Evolutionary conservation across 345 rosid genomes (phyloP), one percentile per base, ranked within the genome.

Genomic region (Ceriops tagal): DNA sequence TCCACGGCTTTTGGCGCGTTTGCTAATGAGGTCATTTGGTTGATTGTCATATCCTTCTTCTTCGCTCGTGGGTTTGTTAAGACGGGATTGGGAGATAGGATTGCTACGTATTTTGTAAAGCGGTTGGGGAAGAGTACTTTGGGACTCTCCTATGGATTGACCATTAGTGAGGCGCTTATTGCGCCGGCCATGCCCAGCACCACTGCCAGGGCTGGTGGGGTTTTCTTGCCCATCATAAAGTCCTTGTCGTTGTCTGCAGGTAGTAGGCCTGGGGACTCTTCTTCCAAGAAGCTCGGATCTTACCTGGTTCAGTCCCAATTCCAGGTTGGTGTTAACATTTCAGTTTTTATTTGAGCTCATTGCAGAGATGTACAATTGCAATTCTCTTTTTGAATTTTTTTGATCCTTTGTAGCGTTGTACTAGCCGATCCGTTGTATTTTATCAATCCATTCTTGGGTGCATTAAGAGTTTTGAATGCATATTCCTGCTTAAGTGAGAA

Each of bases 111-210:
- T 78, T 95, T 95, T 37, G 97, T 95, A 3, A 92, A 92, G 76
- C 88, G 98, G 93, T 77, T 87, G 73, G 99, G 99, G 30, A 85
- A 83, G 80, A 95, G 96, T 61, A 95, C 98, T 19, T 65, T 95
- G 68, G 98, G 97, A n/a, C 51, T 95, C 71, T 92, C 97, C 21
- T 95, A 92, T 28, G 99, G 99, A 5, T 77, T 95, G 65, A 86
- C 93, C 2, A 70, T 95, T 2, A 90, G 99, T 20, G 99, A 95
- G 71, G 93, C 92, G 7, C 77, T 95, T 73, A 95, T 95, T 62
- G 96, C 96, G 0, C 99, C 97, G 11, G 97, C 96, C 0, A 95
- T 95, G 97, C 99, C 98, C 0, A 92, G 97, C 64, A 90, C 99
- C 8, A 95, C 96, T 10, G 98, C 99, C 9, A 84, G 98, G 72